phyloP scores from a whole-genome alignment of 73 alveolate species.

The Paramecium sonneborni region DNA sequence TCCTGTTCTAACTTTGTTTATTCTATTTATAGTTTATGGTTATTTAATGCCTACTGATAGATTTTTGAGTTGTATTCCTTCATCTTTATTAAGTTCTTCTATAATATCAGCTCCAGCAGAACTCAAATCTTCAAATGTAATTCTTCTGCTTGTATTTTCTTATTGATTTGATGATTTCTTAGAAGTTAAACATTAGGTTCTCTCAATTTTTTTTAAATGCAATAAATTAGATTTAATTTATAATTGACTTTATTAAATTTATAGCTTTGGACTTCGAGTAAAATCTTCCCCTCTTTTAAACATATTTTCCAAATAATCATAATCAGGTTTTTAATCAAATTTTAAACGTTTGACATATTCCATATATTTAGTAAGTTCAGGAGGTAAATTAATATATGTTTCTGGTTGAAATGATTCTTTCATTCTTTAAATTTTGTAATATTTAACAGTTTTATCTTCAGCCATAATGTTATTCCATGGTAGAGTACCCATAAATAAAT shows the following conservation, averaged over 20 bases:
- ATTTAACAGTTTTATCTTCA: constrained; percentile 76
- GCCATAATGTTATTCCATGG: constrained; percentile 73
- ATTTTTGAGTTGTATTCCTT: neutral
- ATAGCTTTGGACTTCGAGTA: neutral
- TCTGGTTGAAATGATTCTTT: constrained; percentile 74
- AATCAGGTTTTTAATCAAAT: constrained; percentile 74
- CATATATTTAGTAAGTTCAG: constrained; percentile 72
- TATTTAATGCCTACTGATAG: constrained; percentile 7
- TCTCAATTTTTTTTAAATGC: neutral
- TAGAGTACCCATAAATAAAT: constrained; percentile 68
- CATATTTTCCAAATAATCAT: constrained; percentile 76
- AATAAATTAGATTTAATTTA: neutral
- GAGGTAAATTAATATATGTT: constrained; percentile 76
- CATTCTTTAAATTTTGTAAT: constrained; percentile 72
- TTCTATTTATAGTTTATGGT: neutral
- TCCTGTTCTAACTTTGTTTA: neutral
- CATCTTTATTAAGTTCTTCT: neutral
- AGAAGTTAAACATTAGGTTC: neutral
- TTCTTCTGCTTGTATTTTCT: constrained; percentile 37
- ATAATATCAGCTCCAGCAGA: constrained; percentile 41
- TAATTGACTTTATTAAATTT: neutral
- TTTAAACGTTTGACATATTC: constrained; percentile 71
- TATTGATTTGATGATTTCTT: neutral
- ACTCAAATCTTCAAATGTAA: constrained; percentile 20
- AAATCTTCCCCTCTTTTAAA: constrained; percentile 49